phyloP scores from a whole-genome alignment of 2,329 filamentous ascomycete genomes.

The Colletotrichum magnum region DNA sequence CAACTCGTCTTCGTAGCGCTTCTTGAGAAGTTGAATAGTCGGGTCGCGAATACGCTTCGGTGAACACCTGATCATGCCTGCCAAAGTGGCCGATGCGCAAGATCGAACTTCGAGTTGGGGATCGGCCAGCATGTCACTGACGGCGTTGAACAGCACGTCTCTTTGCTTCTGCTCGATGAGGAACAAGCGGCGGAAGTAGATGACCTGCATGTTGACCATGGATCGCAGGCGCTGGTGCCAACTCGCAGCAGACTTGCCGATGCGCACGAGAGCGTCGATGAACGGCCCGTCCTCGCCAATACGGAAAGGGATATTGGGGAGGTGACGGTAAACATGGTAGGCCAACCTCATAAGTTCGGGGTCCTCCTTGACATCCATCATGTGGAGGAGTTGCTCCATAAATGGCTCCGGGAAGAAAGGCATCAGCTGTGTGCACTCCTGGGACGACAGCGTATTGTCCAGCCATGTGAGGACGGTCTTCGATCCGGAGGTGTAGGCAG shows the following conservation, averaged over 20 bases:
- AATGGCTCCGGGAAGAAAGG: constrained; percentile 92
- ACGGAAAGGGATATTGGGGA: constrained; percentile 95
- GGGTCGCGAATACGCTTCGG: constrained; percentile 83
- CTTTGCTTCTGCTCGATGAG: constrained; percentile 83
- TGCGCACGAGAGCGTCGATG: constrained; percentile 87
- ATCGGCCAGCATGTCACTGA: constrained; percentile 96
- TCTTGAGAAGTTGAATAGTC: constrained; percentile 82
- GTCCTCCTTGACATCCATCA: constrained; percentile 99
- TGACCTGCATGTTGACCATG: constrained; percentile 97
- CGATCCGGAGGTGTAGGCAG: constrained; percentile 93
- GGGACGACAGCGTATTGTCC: constrained; percentile 89
- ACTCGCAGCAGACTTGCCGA: constrained; percentile 85
- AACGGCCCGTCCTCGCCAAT: constrained; percentile 88
- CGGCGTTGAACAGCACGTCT: constrained; percentile 86
- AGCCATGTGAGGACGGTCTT: constrained; percentile 98
- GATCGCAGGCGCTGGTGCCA: constrained; percentile 98
- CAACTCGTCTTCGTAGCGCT: constrained; percentile 85
- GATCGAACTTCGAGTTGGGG: constrained; percentile 93
- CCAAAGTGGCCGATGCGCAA: constrained; percentile 91
- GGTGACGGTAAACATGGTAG: constrained; percentile 96
- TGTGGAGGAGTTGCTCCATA: constrained; percentile 94
- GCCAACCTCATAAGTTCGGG: constrained; percentile 94
- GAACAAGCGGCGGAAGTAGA: constrained; percentile 97
- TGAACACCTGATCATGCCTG: constrained; percentile 98
- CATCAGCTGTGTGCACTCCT: constrained; percentile 92